A percentile compares a stretch with the other conserved stretches of the same genome.
These are phyloP conservation scores for Epichloe glyceriae DNA, from an alignment of 2,329 filamentous ascomycete species.

Conservation along the genomic window DNA sequence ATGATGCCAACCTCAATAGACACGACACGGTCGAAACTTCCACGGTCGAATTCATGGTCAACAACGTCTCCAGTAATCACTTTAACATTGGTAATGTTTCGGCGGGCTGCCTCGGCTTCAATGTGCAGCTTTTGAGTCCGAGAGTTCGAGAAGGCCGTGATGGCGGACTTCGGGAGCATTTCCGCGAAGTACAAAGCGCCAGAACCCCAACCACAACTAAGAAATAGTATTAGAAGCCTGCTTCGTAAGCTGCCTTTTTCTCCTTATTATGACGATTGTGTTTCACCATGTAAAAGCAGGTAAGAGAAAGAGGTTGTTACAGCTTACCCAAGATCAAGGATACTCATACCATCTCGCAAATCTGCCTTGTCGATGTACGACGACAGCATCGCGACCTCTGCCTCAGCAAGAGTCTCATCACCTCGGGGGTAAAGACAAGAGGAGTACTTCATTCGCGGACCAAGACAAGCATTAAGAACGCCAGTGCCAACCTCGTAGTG, in stretches of 20 bases:
- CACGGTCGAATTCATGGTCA: constrained; percentile 47
- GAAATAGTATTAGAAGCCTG: not conserved
- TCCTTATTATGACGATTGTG: not conserved
- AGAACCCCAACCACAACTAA: constrained; percentile 57
- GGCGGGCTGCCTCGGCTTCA: constrained; percentile 41
- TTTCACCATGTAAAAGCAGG: not conserved
- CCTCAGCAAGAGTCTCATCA: constrained; percentile 48
- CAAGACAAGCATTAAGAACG: constrained; percentile 46
- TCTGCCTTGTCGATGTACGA: constrained; percentile 48
- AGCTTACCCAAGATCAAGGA: constrained; percentile 48
- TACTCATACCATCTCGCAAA: constrained; percentile 44
- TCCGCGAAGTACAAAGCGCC: constrained; percentile 53
- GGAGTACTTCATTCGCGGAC: constrained; percentile 63
- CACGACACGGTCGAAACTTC: constrained; percentile 50
- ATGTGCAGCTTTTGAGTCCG: constrained; percentile 56
- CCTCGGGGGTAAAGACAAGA: constrained; percentile 51
- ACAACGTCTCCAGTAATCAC: constrained; percentile 57
- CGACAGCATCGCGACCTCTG: constrained; percentile 53
- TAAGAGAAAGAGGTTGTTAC: not conserved
- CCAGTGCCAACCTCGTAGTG: constrained; percentile 62
- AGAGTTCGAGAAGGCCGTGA: constrained; percentile 60
- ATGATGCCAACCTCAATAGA: constrained; percentile 39
- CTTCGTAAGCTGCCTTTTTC: not conserved
- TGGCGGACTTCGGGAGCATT: constrained; percentile 43
- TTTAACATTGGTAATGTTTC: constrained; percentile 44